These are phyloP conservation scores for Waltergamsia citrina DNA, from an alignment of 2,329 filamentous ascomycete species.

Conservation along the genomic window DNA sequence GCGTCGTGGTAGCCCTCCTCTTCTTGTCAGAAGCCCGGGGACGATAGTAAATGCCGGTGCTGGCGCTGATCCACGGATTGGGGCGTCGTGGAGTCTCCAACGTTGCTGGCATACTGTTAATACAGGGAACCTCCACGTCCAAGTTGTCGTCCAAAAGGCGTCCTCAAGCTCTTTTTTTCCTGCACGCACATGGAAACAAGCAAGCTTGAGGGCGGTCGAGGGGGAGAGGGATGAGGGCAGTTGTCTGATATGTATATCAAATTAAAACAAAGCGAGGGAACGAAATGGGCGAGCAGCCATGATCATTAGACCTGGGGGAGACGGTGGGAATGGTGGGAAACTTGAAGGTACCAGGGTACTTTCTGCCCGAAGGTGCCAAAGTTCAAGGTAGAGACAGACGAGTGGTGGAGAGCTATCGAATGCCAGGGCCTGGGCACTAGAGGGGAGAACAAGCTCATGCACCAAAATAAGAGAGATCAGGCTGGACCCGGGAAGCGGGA, in stretches of 20 bases:
- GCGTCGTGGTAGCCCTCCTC: slow-evolving; percentile 1
- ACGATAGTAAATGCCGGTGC: slow-evolving; percentile 17
- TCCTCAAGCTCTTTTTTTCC: background rate
- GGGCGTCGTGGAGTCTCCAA: slow-evolving; percentile 2
- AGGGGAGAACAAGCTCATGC: too few relatives aligned
- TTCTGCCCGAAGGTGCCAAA: too few relatives aligned
- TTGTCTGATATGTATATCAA: background rate
- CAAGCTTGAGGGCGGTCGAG: too few relatives aligned
- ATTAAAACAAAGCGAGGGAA: slow-evolving; percentile 1
- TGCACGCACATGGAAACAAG: background rate
- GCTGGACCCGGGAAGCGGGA: too few relatives aligned
- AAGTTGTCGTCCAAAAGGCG: background rate
- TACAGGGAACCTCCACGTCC: background rate
- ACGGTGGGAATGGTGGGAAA: too few relatives aligned
- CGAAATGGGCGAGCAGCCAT: slow-evolving; percentile 1
- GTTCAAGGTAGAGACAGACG: too few relatives aligned
- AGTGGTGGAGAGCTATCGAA: too few relatives aligned
- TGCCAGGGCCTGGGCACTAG: too few relatives aligned
- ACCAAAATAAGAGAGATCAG: too few relatives aligned
- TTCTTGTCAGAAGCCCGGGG: slow-evolving; percentile 7
- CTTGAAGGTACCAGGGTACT: too few relatives aligned
- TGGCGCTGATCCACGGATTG: slow-evolving; percentile 11
- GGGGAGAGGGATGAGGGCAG: too few relatives aligned
- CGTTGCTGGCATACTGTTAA: slow-evolving; percentile 6
- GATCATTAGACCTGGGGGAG: too few relatives aligned